phyloP scores from a whole-genome alignment of 345 rosid species.

The Corymbia maculata region DNA sequence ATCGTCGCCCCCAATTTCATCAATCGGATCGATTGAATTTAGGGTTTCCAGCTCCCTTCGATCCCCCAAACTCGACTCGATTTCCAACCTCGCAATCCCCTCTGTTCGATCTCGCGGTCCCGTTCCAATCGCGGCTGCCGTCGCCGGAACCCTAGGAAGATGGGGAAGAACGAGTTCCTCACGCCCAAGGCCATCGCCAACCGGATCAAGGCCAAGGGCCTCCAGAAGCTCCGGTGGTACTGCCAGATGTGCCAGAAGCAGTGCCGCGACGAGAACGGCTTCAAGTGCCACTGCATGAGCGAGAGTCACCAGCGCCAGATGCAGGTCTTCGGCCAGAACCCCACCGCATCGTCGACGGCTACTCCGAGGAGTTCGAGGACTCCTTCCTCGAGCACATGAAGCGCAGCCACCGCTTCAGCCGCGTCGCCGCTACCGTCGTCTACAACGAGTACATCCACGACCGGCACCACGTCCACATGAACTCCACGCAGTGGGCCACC shows the following conservation, averaged over 20 bases:
- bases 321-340: constrained; percentile 80
- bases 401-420: constrained; percentile 84
- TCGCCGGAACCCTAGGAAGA: not conserved
- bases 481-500: constrained; percentile 85
- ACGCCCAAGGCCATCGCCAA: constrained; percentile 92
- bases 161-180: constrained; percentile 93
- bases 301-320: constrained; percentile 96
- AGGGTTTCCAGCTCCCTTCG: not conserved
- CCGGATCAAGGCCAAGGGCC: constrained; percentile 87
- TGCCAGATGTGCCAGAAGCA: constrained; percentile 99
- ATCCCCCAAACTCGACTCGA: not conserved
- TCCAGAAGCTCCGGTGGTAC: constrained; percentile 96
- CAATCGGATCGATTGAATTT: not conserved
- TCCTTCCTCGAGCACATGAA: constrained; percentile 69
- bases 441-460: constrained; percentile 90
- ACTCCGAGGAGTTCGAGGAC: constrained; percentile 79
- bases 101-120: not conserved
- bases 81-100: not conserved
- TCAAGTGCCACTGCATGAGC: constrained; percentile 98
- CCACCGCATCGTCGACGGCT: constrained; percentile 66
- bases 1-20: not conserved
- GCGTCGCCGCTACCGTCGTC: constrained; percentile 90
- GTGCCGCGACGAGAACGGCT: constrained; percentile 95
- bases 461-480: constrained; percentile 90
- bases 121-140: not conserved